phyloP scores from a whole-genome alignment of 2,329 filamentous ascomycete genomes.

The Akanthomyces lecanii region DNA sequence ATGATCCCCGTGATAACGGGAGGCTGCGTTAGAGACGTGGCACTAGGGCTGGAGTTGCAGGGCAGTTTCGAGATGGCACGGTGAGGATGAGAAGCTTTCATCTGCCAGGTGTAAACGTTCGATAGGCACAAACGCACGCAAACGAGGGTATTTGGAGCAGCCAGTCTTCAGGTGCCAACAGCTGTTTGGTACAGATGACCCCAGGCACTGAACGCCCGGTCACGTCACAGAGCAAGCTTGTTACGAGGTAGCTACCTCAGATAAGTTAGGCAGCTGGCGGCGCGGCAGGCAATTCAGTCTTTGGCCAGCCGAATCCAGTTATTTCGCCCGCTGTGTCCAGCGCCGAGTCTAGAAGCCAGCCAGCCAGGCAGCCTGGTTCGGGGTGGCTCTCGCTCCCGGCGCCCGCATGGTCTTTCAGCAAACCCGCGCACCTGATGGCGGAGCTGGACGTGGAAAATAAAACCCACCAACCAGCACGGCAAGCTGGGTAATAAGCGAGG shows the following conservation, averaged over 20 bases:
- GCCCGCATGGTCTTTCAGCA: background rate
- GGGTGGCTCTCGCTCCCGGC: background rate
- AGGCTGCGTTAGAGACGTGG: background rate
- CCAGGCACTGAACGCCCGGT: too few species aligned
- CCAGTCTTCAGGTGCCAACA: too few species aligned
- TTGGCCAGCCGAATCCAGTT: background rate
- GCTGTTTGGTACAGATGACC: too few species aligned
- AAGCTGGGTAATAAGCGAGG: background rate
- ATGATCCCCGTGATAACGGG: background rate
- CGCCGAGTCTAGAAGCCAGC: background rate
- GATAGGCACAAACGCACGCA: background rate
- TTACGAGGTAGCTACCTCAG: background rate
- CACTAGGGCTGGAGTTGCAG: background rate
- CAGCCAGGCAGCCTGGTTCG: background rate
- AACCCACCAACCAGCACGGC: conserved; percentile 2
- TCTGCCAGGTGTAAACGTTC: background rate
- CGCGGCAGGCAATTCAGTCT: background rate
- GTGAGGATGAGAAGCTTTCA: background rate
- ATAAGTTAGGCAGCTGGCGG: background rate
- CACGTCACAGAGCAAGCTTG: background rate
- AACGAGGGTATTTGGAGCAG: background rate
- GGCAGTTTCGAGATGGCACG: background rate
- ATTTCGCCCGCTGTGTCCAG: background rate
- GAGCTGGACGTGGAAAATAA: background rate
- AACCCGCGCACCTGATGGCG: background rate